These are phyloP conservation scores for Zymoseptoria pseudotritici DNA, from an alignment of 2,329 filamentous ascomycete genomes.

Conservation along the genomic window DNA sequence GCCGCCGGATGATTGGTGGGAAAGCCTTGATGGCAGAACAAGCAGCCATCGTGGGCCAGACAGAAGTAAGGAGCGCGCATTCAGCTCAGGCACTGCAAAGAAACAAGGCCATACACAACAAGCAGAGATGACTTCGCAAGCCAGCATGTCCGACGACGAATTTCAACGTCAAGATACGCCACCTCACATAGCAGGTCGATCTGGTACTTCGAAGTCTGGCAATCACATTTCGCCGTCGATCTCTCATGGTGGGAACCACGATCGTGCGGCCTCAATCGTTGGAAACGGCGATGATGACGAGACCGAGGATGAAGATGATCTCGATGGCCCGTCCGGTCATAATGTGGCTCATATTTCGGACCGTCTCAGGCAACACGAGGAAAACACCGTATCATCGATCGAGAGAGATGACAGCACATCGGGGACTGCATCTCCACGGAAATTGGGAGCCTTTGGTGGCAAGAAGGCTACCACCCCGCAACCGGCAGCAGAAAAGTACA, in stretches of 20 bases:
- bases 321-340: not conserved
- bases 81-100: not conserved
- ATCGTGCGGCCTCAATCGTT: not conserved
- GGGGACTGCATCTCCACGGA: not conserved
- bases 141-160: constrained; percentile 10
- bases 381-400: not conserved
- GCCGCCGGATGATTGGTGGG: constrained; percentile 27
- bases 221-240: not conserved
- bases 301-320: constrained; percentile 32
- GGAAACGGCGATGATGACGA: constrained; percentile 20
- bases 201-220: not conserved
- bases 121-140: not conserved
- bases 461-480: constrained; percentile 1
- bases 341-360: not conserved
- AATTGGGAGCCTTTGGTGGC: constrained; percentile 6
- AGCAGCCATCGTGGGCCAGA: not conserved
- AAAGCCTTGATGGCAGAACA: constrained; percentile 20
- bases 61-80: not conserved
- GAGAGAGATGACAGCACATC: not conserved
- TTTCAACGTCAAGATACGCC: constrained; percentile 23
- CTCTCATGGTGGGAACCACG: not conserved
- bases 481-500: not conserved
- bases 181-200: constrained; percentile 12
- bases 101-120: not conserved
- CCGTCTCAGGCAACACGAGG: not conserved